Evolutionary conservation across 1,139 yeast species (phyloP), one percentile per base, ranked within the genome.

Genomic region (Ashbya aceris): DNA sequence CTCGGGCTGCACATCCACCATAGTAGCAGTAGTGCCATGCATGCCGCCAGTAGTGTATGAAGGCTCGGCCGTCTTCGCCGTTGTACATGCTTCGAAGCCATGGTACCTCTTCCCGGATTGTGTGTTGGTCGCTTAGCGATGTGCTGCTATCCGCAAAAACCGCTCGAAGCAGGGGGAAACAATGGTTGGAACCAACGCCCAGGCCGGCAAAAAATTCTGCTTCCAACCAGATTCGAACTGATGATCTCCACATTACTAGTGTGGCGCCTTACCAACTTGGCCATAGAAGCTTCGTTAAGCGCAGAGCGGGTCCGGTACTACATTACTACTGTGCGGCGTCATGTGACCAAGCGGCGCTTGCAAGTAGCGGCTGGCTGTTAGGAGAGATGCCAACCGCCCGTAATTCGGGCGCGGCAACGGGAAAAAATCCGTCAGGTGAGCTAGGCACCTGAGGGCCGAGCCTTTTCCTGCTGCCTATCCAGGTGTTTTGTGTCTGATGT

Each of bases 211-310:
- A 36, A 40, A 41, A 41, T 42, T 36, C 39, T 48, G 52, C 51
- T 49, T 49, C 52, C 52, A 49, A 46, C 47, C 51, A 45, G 52
- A 49, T 43, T 48, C 44, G 51, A 48, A 49, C 52, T 45, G 52
- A 49, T 48, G 52, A 49, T 49, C 52, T 49, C 52, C 52, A 49
- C 52, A 49, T 49, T 49, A 49, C 52, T 49, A 48, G 51, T 48
- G 52, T 49, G 52, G 52, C 51, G 52, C 51, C 54, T 50, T 50
- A 49, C 54, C 54, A 50, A 50, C 54, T 50, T 50, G 54, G 54
- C 54, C 54, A 50, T 50, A 50, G 54, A 50, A 50, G 54, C 54
- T 42, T 30, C 9, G 6, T 9, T 29, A 7, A 6, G n/a, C 12
- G 35, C 7, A 13, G 5, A 6, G 7, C 8, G 12, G 33, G 12